Evolutionary conservation across 106 monocot species (phyloP).

Genomic region (Allium cepa): DNA sequence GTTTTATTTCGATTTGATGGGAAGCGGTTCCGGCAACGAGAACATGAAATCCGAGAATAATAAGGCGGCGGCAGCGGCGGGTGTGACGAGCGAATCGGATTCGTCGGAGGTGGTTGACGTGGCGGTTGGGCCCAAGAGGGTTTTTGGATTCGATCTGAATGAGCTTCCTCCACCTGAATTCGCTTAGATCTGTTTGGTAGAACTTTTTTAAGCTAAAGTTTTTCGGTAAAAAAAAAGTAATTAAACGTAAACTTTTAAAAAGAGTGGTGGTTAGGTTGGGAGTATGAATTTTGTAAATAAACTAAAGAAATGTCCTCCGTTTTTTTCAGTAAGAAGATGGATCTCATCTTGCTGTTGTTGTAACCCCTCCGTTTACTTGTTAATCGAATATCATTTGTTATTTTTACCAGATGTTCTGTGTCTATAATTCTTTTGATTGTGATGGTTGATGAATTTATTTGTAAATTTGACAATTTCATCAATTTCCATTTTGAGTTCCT

Average conservation of each 20-base stretch:
- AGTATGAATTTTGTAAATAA: background rate
- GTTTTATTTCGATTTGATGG: constrained; percentile 21
- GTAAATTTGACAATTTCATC: no score
- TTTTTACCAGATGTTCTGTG: no score
- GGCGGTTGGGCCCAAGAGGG: background rate
- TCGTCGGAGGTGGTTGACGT: constrained; percentile 18
- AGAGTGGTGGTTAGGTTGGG: background rate
- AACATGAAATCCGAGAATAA: constrained; percentile 9
- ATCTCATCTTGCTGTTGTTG: background rate
- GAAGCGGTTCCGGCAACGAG: no score
- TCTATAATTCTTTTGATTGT: no score
- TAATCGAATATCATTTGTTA: background rate
- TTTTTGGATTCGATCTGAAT: constrained; percentile 24
- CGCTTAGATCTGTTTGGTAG: background rate
- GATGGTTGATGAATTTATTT: no score
- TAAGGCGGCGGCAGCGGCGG: constrained; percentile 8
- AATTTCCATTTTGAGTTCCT: no score
- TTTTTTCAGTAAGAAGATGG: constrained; percentile 3
- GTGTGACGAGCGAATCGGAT: constrained; percentile 24
- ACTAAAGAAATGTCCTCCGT: background rate
- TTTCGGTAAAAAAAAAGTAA: background rate
- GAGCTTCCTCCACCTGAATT: constrained; percentile 15
- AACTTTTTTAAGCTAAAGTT: background rate
- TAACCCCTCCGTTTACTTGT: background rate
- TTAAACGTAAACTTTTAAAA: background rate